Evolutionary conservation across 306 rosid genomes (phyloP).

Genomic region (Gastrolobium bilobum): DNA sequence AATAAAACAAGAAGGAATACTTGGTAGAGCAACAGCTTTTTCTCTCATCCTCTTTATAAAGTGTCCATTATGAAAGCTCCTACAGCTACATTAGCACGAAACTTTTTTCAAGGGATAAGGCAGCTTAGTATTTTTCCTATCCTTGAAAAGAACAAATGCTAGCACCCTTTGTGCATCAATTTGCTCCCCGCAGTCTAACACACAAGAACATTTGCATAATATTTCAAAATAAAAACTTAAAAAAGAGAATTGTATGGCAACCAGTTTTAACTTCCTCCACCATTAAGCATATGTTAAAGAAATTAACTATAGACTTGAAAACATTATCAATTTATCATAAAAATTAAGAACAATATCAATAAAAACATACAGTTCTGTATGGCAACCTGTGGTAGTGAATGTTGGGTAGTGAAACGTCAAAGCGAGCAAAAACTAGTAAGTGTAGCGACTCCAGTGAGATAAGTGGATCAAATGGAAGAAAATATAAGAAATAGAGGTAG

Average conservation of each 20-base stretch:
- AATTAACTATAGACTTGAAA: background rate
- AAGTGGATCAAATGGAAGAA: no score
- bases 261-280: conserved; percentile 12
- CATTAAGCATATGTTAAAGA: conserved; percentile 24
- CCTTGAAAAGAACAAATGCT: conserved; percentile 77
- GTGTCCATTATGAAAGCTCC: conserved; percentile 84
- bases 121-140: conserved; percentile 58
- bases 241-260: background rate
- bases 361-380: background rate
- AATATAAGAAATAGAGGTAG: no score
- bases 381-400: background rate
- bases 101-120: conserved; percentile 71
- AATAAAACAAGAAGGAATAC: conserved; percentile 52
- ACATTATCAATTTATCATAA: background rate
- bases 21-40: conserved; percentile 63
- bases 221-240: conserved; percentile 33
- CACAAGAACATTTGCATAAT: conserved; percentile 13
- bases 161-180: conserved; percentile 74
- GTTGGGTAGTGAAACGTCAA: background rate
- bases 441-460: no score
- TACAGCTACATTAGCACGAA: conserved; percentile 64
- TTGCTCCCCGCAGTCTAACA: conserved; percentile 73
- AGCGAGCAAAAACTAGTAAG: background rate
- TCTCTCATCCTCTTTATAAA: conserved; percentile 76
- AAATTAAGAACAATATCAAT: background rate